Evolutionary conservation across 2,329 filamentous ascomycete species (phyloP).

Genomic region (Diaporthe longicolla): DNA sequence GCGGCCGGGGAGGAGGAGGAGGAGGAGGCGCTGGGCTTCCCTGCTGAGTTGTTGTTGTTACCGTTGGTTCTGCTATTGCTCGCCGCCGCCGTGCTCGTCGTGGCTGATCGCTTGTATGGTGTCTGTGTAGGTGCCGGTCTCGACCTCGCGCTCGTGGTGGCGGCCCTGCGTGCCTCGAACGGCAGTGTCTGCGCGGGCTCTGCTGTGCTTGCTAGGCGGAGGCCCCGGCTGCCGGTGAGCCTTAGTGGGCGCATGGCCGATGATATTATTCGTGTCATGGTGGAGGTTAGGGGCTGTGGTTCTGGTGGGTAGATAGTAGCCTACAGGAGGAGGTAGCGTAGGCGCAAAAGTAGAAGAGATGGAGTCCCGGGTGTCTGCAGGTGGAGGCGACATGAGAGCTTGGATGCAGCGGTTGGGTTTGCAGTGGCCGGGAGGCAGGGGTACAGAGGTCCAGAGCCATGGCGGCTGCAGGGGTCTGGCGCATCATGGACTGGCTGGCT

Average conservation of each 20-base stretch:
- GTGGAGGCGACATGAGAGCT: conserved; percentile 28
- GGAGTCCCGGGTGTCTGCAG: neutral
- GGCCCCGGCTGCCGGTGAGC: conserved; percentile 22
- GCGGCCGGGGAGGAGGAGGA: conserved; percentile 21
- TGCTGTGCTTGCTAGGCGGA: neutral
- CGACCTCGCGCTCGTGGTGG: conserved; percentile 31
- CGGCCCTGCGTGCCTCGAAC: conserved; percentile 28
- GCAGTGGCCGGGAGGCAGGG: conserved; percentile 17
- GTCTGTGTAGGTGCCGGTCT: conserved; percentile 17
- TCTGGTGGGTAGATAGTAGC: neutral
- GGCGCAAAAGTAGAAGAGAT: neutral
- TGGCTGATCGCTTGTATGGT: conserved; percentile 37
- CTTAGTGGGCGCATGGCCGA: conserved; percentile 39
- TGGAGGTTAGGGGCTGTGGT: neutral
- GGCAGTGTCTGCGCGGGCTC: neutral
- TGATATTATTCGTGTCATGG: conserved; percentile 39
- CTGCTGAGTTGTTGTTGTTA: neutral
- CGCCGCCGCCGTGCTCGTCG: conserved; percentile 3
- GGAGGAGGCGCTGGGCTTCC: conserved; percentile 6
- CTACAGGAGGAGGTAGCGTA: neutral
- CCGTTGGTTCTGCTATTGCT: neutral
- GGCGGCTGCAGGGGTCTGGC: neutral
- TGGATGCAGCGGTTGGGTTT: neutral
- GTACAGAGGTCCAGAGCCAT: neutral
- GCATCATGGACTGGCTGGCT: conserved; percentile 6